These are phyloP conservation scores for Amanita polypyramis DNA, from an alignment of 768 basidiomycete species.

Conservation along the genomic window DNA sequence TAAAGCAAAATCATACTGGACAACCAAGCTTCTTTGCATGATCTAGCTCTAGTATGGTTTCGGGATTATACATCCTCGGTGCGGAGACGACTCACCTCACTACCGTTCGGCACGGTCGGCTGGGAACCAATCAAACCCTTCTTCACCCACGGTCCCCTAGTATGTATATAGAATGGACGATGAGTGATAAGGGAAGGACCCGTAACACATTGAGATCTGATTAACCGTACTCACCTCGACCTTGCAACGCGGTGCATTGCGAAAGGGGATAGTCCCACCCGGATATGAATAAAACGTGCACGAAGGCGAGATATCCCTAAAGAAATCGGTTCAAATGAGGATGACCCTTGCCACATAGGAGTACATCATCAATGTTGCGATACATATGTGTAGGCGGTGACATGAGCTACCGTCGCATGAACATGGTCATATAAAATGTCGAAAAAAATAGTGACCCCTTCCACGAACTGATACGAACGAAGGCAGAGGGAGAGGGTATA, in stretches of 20 bases:
- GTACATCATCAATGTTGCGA: neutral
- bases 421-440: neutral
- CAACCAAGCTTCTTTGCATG: neutral
- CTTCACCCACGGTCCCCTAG: neutral
- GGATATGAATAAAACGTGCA: conserved; percentile 7
- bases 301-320: neutral
- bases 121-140: neutral
- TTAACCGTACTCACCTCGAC: conserved; percentile 1
- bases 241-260: neutral
- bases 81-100: neutral
- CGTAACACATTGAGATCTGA: neutral
- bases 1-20: neutral
- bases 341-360: conserved; percentile 4
- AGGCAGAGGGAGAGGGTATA: neutral
- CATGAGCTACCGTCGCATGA: neutral
- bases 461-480: neutral
- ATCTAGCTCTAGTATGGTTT: conserved; percentile 1
- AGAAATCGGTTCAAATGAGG: neutral
- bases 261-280: neutral
- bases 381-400: neutral
- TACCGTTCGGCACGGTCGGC: neutral
- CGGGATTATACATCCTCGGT: neutral
- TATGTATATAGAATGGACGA: neutral
- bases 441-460: neutral
- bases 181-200: neutral